Evolutionary conservation across 805 yeast genomes (phyloP), one percentile per base, ranked within the genome.

Genomic region (Suhomyces sp.): DNA sequence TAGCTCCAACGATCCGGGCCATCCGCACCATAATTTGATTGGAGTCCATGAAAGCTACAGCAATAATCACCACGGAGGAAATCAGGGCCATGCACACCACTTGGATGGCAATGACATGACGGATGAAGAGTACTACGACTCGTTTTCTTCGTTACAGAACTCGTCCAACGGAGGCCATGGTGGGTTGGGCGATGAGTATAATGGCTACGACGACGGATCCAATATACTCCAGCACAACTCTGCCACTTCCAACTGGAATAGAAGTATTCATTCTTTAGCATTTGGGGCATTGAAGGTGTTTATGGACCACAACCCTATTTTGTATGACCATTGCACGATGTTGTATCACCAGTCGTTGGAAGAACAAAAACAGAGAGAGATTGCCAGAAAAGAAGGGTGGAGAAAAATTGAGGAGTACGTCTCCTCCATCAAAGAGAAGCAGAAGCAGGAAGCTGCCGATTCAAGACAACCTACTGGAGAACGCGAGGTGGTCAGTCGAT

Each of bases 281-380:
- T 91, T 83, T 72, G 88, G 87, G 52, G 97, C 98, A 0, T 77
- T 94, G 61, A 91, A 91, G 67, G 86, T 89, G 51, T 92, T 94
- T 64, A 83, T 92, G 84, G 97, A 93, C 63, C 86, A 94, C 48
- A 92, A 92, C 67, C 96, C 97, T 13, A 85, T 86, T 7, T 76
- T 93, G 22, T 94, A 89, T 69, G 97, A 92, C 66, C 92, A 91
- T 65, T 93, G 98, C 66, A 87, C 96, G n/a, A 80, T 89, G 60
- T 71, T 89, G 56, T 91, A 91, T 68, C 86, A 90, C 60, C 89
- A 89, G 60, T 84, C 88, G 47, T 75, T 87, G 53, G 88, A 84
- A 60, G 91, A 86, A 58, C 89, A 86, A 64, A 81, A 80, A 58
- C 81, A 81, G 58, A 77, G 87, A 50, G 85, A 83, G 58, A 73